phyloP scores from a whole-genome alignment of 2,329 filamentous ascomycete genomes.

The Alternaria postmessia region DNA sequence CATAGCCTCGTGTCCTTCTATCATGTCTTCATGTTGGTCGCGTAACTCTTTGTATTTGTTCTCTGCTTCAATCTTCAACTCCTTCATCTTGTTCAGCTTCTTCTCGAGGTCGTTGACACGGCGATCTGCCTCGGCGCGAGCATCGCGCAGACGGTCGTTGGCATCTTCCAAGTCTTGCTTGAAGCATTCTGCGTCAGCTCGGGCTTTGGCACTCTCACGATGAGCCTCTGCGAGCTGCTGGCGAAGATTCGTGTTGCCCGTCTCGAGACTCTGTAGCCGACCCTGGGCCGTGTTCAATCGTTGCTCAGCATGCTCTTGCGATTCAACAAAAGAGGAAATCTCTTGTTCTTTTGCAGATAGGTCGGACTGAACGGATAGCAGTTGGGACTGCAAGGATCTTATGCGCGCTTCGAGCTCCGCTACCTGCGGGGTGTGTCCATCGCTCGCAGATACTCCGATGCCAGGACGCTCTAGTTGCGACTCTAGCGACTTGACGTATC shows the following conservation, averaged over 20 bases:
- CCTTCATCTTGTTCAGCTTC: conserved; percentile 41
- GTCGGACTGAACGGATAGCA: conserved; percentile 30
- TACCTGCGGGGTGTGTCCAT: conserved; percentile 6
- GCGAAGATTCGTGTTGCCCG: conserved; percentile 37
- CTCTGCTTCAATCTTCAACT: conserved; percentile 37
- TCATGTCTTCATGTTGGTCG: conserved; percentile 35
- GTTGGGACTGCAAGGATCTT: conserved; percentile 25
- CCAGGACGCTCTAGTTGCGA: background rate
- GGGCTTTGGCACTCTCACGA: conserved; percentile 34
- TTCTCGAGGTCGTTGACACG: conserved; percentile 40
- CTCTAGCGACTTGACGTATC: background rate
- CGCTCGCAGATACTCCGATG: background rate
- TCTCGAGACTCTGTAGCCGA: conserved; percentile 42
- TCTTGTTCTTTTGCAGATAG: conserved; percentile 36
- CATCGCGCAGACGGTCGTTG: conserved; percentile 36
- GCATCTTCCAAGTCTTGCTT: conserved; percentile 36
- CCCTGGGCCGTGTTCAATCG: conserved; percentile 37
- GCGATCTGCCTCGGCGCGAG: conserved; percentile 37
- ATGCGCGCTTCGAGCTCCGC: conserved; percentile 14
- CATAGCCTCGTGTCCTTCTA: conserved; percentile 37
- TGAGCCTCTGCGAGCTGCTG: conserved; percentile 45
- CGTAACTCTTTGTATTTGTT: conserved; percentile 36
- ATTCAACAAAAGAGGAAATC: conserved; percentile 31
- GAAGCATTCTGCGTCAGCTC: conserved; percentile 37
- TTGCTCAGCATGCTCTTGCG: conserved; percentile 38